These are phyloP conservation scores for Pseudogymnoascus sp. DNA, from an alignment of 2,329 filamentous ascomycete genomes.

Conservation along the genomic window DNA sequence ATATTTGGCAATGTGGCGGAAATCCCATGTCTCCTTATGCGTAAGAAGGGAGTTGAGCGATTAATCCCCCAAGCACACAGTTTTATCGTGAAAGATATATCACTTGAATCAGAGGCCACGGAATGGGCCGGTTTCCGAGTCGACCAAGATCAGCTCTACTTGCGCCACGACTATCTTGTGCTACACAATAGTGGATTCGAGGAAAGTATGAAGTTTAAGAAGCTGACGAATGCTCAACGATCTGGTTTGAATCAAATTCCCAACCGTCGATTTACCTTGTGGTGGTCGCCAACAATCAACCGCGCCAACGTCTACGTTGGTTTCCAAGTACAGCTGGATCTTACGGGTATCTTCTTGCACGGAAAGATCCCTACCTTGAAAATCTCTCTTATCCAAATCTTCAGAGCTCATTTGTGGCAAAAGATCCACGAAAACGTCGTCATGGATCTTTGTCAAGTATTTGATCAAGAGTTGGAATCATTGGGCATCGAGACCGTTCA, in stretches of 20 bases:
- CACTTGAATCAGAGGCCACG: too few species aligned
- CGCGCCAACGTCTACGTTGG: constrained; percentile 96
- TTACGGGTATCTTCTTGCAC: constrained; percentile 98
- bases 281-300: constrained; percentile 95
- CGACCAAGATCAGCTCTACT: too few species aligned
- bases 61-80: too few species aligned
- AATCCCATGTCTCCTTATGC: too few species aligned
- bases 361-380: constrained; percentile 98
- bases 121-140: too few species aligned
- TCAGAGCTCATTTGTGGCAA: constrained; percentile 99
- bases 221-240: constrained; percentile 92
- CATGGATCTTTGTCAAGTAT: constrained; percentile 98
- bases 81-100: too few species aligned
- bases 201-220: constrained; percentile 92
- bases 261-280: constrained; percentile 94
- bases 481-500: constrained; percentile 95
- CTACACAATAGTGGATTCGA: too few species aligned
- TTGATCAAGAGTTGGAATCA: constrained; percentile 93
- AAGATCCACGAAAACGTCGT: constrained; percentile 99
- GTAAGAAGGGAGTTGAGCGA: too few species aligned
- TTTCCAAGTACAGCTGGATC: constrained; percentile 97
- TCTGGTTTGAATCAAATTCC: constrained; percentile 98
- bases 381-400: constrained; percentile 97
- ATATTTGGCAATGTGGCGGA: too few species aligned
- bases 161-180: too few species aligned